Conservation (phyloP, 495 filamentous ascomycete genomes). For the Echria macrotheca region DNA sequence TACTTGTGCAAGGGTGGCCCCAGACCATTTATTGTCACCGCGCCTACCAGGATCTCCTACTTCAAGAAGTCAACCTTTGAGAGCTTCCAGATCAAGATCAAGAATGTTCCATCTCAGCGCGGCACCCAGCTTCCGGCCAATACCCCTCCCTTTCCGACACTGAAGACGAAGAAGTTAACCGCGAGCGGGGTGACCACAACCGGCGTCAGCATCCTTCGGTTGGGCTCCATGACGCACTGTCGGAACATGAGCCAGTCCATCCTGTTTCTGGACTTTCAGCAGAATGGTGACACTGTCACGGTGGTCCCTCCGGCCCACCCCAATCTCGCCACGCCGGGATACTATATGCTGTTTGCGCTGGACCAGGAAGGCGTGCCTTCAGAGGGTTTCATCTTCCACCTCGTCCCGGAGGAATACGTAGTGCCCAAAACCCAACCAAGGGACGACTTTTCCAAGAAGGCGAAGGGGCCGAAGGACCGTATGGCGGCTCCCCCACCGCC, state of each 20-base stretch:
- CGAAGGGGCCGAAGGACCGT: no score
- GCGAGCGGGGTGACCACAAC: background rate
- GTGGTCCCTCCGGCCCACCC: conserved; percentile 1
- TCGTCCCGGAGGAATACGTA: background rate
- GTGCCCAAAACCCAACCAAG: background rate
- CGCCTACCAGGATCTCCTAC: background rate
- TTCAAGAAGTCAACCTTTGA: background rate
- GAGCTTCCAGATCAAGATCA: no score
- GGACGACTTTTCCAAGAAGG: no score
- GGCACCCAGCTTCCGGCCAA: no score
- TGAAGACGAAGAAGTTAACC: no score
- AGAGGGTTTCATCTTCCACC: background rate
- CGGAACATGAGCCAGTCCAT: conserved; percentile 11
- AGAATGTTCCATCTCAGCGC: conserved; percentile 4
- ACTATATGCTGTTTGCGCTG: conserved; percentile 9
- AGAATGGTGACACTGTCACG: background rate
- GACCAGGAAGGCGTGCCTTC: background rate
- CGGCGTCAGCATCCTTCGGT: conserved; percentile 2
- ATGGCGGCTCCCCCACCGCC: no score
- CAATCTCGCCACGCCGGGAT: conserved; percentile 5
- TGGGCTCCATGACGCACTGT: conserved; percentile 7
- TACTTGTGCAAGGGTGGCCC: background rate
- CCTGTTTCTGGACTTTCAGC: conserved; percentile 1
- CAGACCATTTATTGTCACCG: background rate
- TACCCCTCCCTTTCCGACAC: no score